phyloP scores from a whole-genome alignment of 2,329 filamentous ascomycete genomes.

The Beauveria bassiana region DNA sequence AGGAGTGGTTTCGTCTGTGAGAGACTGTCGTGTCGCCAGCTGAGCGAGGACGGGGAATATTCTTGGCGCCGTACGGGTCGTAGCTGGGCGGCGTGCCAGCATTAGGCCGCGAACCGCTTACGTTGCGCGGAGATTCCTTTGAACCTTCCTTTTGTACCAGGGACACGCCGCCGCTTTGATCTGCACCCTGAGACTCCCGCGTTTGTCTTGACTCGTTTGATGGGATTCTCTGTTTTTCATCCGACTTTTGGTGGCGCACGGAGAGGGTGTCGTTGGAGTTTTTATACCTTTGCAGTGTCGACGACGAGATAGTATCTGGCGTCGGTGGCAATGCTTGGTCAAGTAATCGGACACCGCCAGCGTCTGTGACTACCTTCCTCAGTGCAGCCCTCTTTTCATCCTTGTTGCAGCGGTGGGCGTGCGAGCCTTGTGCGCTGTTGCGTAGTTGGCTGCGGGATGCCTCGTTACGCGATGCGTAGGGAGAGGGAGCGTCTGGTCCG shows the following conservation, averaged over 20 bases:
- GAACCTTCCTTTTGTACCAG: neutral
- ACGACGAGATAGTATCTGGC: conserved; percentile 52
- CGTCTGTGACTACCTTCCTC: conserved; percentile 41
- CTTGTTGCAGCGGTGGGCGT: conserved; percentile 24
- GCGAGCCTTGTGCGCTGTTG: conserved; percentile 15
- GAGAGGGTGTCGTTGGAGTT: conserved; percentile 42
- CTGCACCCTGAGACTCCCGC: neutral
- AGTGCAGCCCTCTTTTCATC: conserved; percentile 42
- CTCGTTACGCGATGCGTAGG: neutral
- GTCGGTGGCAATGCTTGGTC: conserved; percentile 46
- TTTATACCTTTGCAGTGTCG: conserved; percentile 42
- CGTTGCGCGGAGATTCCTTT: neutral
- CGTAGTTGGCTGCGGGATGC: neutral
- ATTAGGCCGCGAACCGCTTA: neutral
- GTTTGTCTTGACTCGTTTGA: neutral
- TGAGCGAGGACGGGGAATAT: conserved; percentile 37
- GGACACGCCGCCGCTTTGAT: conserved; percentile 7
- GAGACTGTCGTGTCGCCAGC: conserved; percentile 39
- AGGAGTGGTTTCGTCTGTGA: conserved; percentile 31
- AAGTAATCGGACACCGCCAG: conserved; percentile 31
- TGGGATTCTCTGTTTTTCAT: conserved; percentile 21
- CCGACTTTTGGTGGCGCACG: conserved; percentile 21
- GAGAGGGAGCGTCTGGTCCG: neutral
- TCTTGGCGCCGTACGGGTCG: conserved; percentile 13
- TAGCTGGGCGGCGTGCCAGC: neutral